Percentiles rank a stretch among this genome's conserved stretches.
These are phyloP conservation scores for Botrytis sinoallii DNA, from an alignment of 2,329 filamentous ascomycete genomes.

Conservation along the genomic window DNA sequence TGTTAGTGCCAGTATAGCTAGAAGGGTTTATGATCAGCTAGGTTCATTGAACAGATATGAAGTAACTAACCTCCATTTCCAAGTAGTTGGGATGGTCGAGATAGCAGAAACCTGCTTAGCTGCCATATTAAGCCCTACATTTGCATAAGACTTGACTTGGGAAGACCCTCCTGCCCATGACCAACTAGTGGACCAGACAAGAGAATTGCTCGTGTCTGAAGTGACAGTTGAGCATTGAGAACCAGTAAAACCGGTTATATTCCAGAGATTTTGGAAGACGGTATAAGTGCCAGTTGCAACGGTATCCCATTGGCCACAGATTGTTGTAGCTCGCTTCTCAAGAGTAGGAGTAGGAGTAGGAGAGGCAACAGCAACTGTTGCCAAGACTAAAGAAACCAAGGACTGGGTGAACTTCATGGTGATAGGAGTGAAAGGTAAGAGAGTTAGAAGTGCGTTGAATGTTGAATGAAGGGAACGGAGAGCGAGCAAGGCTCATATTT, in stretches of 20 bases:
- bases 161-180: conserved; percentile 40
- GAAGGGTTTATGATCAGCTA: conserved; percentile 12
- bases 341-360: conserved; percentile 31
- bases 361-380: conserved; percentile 13
- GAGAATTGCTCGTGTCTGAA: conserved; percentile 35
- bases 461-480: neutral
- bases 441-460: neutral
- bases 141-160: conserved; percentile 45
- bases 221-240: conserved; percentile 42
- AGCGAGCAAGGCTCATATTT: neutral
- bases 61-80: conserved; percentile 41
- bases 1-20: conserved; percentile 46
- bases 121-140: conserved; percentile 41
- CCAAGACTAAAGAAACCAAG: conserved; percentile 16
- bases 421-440: neutral
- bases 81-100: conserved; percentile 39
- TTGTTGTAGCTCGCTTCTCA: conserved; percentile 38
- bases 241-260: conserved; percentile 3
- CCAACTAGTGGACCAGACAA: conserved; percentile 43
- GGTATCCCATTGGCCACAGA: conserved; percentile 32
- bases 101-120: conserved; percentile 40
- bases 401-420: conserved; percentile 25
- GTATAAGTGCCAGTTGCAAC: conserved; percentile 38
- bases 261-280: conserved; percentile 40
- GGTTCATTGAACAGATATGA: neutral